Evolutionary conservation across 1,284 basidiomycete genomes (phyloP), one percentile per base, ranked within the genome.

Genomic region (Xerocomus tenax): DNA sequence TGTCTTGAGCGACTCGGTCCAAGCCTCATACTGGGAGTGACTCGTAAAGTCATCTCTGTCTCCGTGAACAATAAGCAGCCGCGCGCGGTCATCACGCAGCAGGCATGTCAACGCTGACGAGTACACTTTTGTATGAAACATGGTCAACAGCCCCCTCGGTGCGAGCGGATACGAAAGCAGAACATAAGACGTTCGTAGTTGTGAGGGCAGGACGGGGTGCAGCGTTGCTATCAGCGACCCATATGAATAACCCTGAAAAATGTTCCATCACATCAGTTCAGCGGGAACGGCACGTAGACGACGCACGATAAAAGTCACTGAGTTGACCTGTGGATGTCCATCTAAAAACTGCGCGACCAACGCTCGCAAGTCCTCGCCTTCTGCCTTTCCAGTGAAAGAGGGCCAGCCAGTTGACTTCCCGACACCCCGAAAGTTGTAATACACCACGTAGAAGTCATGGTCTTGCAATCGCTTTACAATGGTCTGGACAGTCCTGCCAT

Each of bases 161-260:
- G 81, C 78, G 7, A 90, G 69, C 0, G 88, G 88, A 59, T 91
- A 91, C 1, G 86, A 89, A 19, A 91, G 64, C 34, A 91, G 66
- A 42, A 90, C 70, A 62, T 88, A 82, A 9, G 74, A 76, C 0
- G 78, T 82, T 56, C 69, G 71, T 45, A 84, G 61, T 15, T 71
- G 69, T 16, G 69, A 56, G 0, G 70, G 62, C 3, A 76, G 65
- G 15, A 75, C 61, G 1, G 82, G 79, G 52, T 79, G 78, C 47
- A 82, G 65, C 3, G 83, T 84, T 1, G 78, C 76, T 30, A 86
- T 79, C 21, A 91, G 71, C 1, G 84, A 78, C 3, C 88, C 89
- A 71, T 87, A 73, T 4, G 88, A 91, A 65, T 91, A 90, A 1
- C 87, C 87, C 86, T 89, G 52, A 43, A 12, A 26, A 34, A 21